These are phyloP conservation scores for Aurantiochytrium sp. DNA, from an alignment of 108 stramenopile species.

Conservation along the genomic window DNA sequence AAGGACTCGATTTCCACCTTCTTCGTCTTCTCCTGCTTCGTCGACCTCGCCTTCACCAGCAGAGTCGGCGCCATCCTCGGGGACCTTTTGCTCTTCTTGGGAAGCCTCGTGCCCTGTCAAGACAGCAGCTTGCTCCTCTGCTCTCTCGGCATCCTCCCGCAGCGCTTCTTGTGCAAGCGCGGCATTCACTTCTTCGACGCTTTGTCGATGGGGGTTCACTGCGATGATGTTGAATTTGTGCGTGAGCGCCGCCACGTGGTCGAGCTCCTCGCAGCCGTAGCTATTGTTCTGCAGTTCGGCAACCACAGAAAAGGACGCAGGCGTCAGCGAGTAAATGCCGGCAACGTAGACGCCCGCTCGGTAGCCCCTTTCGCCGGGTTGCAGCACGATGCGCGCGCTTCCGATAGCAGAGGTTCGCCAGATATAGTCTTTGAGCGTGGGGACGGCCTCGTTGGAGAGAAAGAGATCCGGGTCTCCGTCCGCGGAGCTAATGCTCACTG, in stretches of 20 bases:
- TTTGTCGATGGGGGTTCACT: not conserved
- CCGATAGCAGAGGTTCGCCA: conserved; percentile 19
- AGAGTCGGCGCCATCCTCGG: no score
- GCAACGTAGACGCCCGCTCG: not conserved
- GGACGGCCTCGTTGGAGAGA: not conserved
- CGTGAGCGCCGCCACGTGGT: not conserved
- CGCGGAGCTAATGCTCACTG: not conserved
- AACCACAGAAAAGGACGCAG: not conserved
- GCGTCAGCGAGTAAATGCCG: not conserved
- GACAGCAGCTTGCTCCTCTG: no score
- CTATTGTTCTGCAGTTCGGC: not conserved
- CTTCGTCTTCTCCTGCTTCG: no score
- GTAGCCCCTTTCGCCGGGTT: not conserved
- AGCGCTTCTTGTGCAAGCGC: not conserved
- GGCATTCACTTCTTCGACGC: not conserved
- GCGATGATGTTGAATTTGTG: conserved; percentile 20
- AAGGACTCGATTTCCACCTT: not conserved
- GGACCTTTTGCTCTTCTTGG: no score
- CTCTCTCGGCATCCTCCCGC: not conserved
- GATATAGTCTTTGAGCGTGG: not conserved
- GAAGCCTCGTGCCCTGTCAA: no score
- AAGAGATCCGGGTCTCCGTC: conserved; percentile 4
- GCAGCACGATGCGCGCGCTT: not conserved
- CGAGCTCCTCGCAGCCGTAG: not conserved
- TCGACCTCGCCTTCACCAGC: no score